Evolutionary conservation across 345 rosid genomes (phyloP).

Genomic region (Rubroshorea leprosula): DNA sequence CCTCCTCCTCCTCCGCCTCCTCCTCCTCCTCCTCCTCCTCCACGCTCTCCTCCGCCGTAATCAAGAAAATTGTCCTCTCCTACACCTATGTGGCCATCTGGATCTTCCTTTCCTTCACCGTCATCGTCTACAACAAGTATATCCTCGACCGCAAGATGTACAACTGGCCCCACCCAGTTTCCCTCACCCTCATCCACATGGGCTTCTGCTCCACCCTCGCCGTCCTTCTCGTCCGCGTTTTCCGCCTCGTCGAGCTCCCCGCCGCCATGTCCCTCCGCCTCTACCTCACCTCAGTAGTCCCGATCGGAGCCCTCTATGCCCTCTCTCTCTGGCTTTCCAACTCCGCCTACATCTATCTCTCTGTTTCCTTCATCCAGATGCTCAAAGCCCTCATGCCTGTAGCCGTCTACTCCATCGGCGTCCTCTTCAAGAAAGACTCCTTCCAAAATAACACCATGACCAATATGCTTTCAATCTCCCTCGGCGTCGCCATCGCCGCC

Average conservation of each 20-base stretch:
- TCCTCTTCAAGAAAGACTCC: conserved; percentile 36
- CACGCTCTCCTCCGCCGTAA: conserved; percentile 23
- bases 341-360: conserved; percentile 88
- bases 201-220: conserved; percentile 82
- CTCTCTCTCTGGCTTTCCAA: conserved; percentile 91
- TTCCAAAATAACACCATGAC: conserved; percentile 47
- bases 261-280: conserved; percentile 67
- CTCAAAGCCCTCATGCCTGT: conserved; percentile 95
- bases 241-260: conserved; percentile 73
- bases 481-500: conserved; percentile 60
- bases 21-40: background rate
- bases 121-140: conserved; percentile 95
- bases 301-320: conserved; percentile 87
- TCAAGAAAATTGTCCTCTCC: conserved; percentile 79
- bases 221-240: conserved; percentile 66
- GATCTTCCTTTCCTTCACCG: conserved; percentile 97
- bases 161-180: conserved; percentile 93
- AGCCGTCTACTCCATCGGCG: conserved; percentile 79
- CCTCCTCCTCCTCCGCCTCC: conserved; percentile 2
- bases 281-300: conserved; percentile 77
- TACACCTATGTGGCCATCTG: conserved; percentile 87
- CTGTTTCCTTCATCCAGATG: conserved; percentile 97
- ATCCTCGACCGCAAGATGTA: conserved; percentile 90
- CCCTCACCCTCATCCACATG: conserved; percentile 98
- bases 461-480: conserved; percentile 57